Evolutionary conservation across 257 asterid genomes (phyloP).

Genomic region (Ballota nigra): DNA sequence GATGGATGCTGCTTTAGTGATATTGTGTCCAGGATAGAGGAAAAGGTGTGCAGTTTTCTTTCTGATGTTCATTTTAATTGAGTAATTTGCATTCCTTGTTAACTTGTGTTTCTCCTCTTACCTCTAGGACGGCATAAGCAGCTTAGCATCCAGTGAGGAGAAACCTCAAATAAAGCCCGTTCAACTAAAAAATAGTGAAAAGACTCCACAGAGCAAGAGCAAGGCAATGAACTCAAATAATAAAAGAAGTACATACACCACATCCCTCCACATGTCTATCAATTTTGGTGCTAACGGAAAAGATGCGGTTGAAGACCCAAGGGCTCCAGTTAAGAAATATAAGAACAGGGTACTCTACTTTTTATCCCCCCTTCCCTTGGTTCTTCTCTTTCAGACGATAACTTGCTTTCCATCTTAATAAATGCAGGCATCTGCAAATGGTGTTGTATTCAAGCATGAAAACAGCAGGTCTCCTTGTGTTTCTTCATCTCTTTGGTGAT

Average conservation of each 20-base stretch:
- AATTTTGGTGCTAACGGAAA: conserved; percentile 34
- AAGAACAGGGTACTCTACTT: conserved; percentile 49
- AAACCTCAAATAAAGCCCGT: conserved; percentile 24
- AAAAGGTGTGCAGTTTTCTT: conserved; percentile 33
- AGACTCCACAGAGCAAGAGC: conserved; percentile 36
- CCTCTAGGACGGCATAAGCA: conserved; percentile 41
- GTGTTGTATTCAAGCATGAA: conserved; percentile 28
- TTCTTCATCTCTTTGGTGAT: neutral
- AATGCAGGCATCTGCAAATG: conserved; percentile 48
- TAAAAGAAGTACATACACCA: conserved; percentile 40
- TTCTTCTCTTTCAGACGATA: conserved; percentile 11
- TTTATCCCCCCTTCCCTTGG: conserved; percentile 4
- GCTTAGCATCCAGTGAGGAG: conserved; percentile 25
- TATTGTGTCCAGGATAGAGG: conserved; percentile 23
- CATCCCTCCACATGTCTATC: conserved; percentile 64
- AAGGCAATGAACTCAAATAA: conserved; percentile 27
- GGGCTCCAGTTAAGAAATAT: conserved; percentile 46
- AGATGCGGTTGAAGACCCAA: conserved; percentile 32
- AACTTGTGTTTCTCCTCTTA: conserved; percentile 3
- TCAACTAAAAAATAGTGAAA: conserved; percentile 33
- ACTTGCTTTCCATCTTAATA: neutral
- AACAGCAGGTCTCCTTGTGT: conserved; percentile 47
- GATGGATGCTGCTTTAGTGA: conserved; percentile 23
- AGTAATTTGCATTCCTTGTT: neutral
- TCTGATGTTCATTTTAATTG: neutral